Base-by-base conservation (phyloP, 1,284 basidiomycete genomes). In the Ganoderma lingzhi region DNA sequence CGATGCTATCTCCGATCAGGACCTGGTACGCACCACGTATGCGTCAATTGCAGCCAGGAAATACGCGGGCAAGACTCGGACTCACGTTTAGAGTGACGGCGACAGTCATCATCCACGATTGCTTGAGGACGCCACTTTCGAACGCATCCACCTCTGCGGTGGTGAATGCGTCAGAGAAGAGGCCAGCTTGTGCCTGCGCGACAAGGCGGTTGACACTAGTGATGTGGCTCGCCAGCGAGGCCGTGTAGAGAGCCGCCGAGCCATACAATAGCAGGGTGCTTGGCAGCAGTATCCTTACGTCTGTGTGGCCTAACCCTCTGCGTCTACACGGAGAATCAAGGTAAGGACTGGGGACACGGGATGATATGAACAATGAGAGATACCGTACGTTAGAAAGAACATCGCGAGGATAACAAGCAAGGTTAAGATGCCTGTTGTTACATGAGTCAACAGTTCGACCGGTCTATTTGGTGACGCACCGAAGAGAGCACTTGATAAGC, bases 71-170 rank as follows among this genome's bases (percentile, higher is more conserved):
- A n/a, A 19, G 44, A 45, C 17, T 45, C 37, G n/a, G n/a, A 12
- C 58, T 15, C 37, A 41, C 58, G 28, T 60, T 60, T 10, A 60
- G 10, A 17, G 8, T 19, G 37, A 60, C 35, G 5, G 58, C 58
- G 3, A 14, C 37, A 12, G 58, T 60, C 58, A 60, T 60, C 58
- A 60, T 60, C 58, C 58, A 60, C 4, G 58, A 60, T 15, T 60
- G 58, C 37, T 28, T 60, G 19, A 60, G 58, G 17, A 41, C 37
- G 37, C n/a, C 58, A 19, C 32, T 23, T 19, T 37, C 35, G 37
- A 60, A 60, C 19, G 37, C 19, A 1, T n/a, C 10, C 17, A 60
- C 37, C 1, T 60, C 37, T 39, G 37, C 58, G 37, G 37, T n/a
- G 37, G 32, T 60, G 10, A 60, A 60, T 10, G 37, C 15, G 6